These are phyloP conservation scores for Colletotrichum phormii DNA, from an alignment of 2,329 filamentous ascomycete species.

Conservation along the genomic window DNA sequence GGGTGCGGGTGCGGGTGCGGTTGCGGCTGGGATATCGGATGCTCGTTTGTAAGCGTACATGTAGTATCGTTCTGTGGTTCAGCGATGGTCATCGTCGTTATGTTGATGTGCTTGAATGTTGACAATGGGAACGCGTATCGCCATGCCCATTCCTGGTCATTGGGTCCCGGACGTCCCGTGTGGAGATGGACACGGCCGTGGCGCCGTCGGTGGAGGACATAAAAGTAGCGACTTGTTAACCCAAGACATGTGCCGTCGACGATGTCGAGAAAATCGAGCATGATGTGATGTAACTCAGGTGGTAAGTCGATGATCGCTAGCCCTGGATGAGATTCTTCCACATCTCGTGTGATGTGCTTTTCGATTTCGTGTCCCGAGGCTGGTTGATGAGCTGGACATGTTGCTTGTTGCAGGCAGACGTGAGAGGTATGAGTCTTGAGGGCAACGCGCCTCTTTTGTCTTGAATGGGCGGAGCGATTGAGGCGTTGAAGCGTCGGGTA, in stretches of 20 bases:
- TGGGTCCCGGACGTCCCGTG: not conserved
- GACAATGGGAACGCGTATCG: not conserved
- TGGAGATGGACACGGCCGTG: not conserved
- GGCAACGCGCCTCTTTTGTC: not conserved
- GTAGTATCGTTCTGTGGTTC: not conserved
- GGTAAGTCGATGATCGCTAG: not conserved
- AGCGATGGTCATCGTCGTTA: no score
- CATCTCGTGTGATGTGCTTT: not conserved
- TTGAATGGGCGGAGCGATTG: not conserved
- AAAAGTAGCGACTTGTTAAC: not conserved
- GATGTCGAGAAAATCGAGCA: not conserved
- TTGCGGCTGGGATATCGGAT: no score
- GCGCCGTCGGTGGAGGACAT: not conserved
- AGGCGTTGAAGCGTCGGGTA: not conserved
- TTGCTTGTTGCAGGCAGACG: not conserved
- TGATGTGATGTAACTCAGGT: not conserved
- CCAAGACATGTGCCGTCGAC: not conserved
- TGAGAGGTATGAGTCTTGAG: not conserved
- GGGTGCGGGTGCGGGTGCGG: no score
- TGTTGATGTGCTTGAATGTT: not conserved
- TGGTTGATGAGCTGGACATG: not conserved
- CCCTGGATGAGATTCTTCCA: not conserved
- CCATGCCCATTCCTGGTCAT: not conserved
- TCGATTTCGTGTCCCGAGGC: no score
- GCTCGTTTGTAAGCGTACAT: not conserved